Conservation (phyloP, 2,329 filamentous ascomycete genomes). For the Alternaria sp. region DNA sequence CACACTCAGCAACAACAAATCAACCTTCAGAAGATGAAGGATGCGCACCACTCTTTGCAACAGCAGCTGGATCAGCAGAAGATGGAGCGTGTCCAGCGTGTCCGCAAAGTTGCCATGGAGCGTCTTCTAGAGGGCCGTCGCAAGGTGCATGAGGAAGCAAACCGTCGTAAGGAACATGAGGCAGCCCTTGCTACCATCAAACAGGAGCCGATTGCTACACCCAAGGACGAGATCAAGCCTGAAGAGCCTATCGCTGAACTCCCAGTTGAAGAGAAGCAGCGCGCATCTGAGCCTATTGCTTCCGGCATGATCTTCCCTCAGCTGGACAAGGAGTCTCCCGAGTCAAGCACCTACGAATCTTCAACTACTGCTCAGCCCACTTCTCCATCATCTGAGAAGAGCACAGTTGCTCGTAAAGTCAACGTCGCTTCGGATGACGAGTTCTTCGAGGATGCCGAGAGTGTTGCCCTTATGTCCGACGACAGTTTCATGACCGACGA, state of each 20-base stretch:
- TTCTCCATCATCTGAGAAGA: conserved; percentile 37
- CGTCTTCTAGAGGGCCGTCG: conserved; percentile 44
- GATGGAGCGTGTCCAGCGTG: conserved; percentile 41
- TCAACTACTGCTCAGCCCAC: conserved; percentile 40
- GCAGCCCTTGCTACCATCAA: conserved; percentile 29
- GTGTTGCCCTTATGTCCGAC: conserved; percentile 62
- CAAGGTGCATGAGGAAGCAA: conserved; percentile 43
- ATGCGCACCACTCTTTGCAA: conserved; percentile 30
- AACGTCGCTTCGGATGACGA: conserved; percentile 59
- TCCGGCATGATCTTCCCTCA: conserved; percentile 94
- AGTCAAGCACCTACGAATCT: conserved; percentile 78
- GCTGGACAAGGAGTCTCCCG: conserved; percentile 90
- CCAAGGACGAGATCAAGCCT: conserved; percentile 22
- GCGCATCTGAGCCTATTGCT: conserved; percentile 28
- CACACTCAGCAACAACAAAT: conserved; percentile 30
- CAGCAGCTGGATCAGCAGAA: conserved; percentile 38
- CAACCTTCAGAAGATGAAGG: conserved; percentile 33
- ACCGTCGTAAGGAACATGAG: conserved; percentile 48
- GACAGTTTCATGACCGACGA: conserved; percentile 93
- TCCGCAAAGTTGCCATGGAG: conserved; percentile 50
- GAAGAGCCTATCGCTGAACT: conserved; percentile 40
- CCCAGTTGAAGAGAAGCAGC: conserved; percentile 48
- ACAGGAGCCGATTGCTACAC: conserved; percentile 44
- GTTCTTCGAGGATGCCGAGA: conserved; percentile 67
- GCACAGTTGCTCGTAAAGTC: conserved; percentile 43